A percentile compares a stretch with the other conserved stretches of the same genome.
phyloP scores from a whole-genome alignment of 1,284 basidiomycete species.

The Irpex sp. region DNA sequence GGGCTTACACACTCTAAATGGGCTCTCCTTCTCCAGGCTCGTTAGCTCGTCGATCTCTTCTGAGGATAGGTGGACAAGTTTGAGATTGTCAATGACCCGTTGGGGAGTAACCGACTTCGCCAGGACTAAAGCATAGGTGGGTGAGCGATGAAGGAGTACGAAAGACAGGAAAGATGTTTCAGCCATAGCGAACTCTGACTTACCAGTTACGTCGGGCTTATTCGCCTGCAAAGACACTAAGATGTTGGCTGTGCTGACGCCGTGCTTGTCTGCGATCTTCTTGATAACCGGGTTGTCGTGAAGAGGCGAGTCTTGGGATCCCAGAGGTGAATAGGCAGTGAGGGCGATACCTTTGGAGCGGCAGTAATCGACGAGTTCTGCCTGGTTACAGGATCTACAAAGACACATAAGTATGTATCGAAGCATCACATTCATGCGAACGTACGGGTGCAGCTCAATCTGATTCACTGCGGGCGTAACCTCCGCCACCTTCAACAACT shows the following conservation, averaged over 20 bases:
- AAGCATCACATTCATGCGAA: constrained; percentile 10
- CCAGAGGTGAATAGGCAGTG: constrained; percentile 77
- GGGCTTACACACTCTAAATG: constrained; percentile 62
- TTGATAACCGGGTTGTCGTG: constrained; percentile 53
- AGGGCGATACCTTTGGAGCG: constrained; percentile 58
- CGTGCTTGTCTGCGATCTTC: constrained; percentile 52
- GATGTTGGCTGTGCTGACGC: constrained; percentile 52
- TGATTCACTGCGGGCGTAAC: constrained; percentile 81
- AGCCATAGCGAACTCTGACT: too few relatives aligned
- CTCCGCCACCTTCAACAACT: constrained; percentile 54
- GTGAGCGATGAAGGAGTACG: neutral
- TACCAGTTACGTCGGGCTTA: constrained; percentile 50
- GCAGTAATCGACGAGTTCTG: constrained; percentile 62
- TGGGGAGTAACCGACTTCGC: constrained; percentile 60
- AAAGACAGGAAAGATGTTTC: neutral
- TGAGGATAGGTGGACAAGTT: constrained; percentile 51
- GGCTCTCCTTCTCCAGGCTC: constrained; percentile 50
- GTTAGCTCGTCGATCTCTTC: constrained; percentile 56
- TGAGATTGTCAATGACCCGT: constrained; percentile 57
- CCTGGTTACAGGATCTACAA: constrained; percentile 55
- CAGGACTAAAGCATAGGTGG: constrained; percentile 37
- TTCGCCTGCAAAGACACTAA: constrained; percentile 67
- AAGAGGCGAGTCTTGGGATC: constrained; percentile 73
- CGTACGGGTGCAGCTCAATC: constrained; percentile 73
- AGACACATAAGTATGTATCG: neutral